phyloP scores from a whole-genome alignment of 176 grass and related monocot genomes.

The Oryza glumipatula region DNA sequence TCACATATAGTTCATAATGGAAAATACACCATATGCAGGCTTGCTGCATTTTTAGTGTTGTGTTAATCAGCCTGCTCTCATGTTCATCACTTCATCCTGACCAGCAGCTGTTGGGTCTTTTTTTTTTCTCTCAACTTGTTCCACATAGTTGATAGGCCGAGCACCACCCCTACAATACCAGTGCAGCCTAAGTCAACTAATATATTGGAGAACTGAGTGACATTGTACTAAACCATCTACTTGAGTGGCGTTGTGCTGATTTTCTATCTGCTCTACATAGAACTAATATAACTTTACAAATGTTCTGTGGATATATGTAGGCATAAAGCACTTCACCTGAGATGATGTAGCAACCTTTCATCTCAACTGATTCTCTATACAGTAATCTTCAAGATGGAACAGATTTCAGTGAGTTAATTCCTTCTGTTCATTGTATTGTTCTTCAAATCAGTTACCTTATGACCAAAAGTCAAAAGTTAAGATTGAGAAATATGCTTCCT shows the following conservation, averaged over 20 bases:
- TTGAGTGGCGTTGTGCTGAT: background rate
- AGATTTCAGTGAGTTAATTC: slow-evolving; percentile 47
- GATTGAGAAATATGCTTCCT: slow-evolving; percentile 8
- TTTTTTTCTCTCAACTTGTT: background rate
- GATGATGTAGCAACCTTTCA: slow-evolving; percentile 29
- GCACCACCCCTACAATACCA: background rate
- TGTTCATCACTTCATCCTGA: background rate
- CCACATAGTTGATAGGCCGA: background rate
- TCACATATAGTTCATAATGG: background rate
- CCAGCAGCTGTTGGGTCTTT: background rate
- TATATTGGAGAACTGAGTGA: background rate
- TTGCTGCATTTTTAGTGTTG: background rate
- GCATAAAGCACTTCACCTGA: background rate
- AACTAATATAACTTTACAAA: slow-evolving; percentile 7
- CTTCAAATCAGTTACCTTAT: background rate
- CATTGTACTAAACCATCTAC: background rate
- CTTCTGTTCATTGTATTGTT: background rate
- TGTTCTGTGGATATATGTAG: slow-evolving; percentile 31
- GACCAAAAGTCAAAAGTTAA: slow-evolving; percentile 14
- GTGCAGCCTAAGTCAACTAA: background rate
- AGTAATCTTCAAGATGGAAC: slow-evolving; percentile 41
- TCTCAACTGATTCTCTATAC: slow-evolving; percentile 6
- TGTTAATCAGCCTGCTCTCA: background rate
- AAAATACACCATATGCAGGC: background rate
- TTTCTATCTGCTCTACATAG: background rate